A percentile compares a stretch with the other conserved stretches of the same genome.
phyloP scores from a whole-genome alignment of 345 rosid genomes.

The Eucalyptus erythrocorys region DNA sequence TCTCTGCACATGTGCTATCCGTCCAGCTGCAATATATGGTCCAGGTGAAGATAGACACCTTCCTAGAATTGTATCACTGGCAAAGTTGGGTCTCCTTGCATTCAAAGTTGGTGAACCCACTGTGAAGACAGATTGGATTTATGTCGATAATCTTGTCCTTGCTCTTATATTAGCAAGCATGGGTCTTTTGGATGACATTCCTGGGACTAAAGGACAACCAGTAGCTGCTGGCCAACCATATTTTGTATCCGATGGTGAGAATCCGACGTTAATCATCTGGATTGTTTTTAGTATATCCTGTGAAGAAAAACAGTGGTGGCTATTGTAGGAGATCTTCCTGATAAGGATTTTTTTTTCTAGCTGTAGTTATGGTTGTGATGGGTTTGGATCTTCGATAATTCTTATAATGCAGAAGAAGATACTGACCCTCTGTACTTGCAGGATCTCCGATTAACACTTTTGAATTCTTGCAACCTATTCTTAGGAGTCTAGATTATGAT shows the following conservation, averaged over 20 bases:
- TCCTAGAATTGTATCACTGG: constrained; percentile 67
- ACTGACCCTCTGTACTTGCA: constrained; percentile 2
- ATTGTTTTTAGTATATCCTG: not conserved
- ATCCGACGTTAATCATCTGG: not conserved
- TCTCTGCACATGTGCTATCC: constrained; percentile 71
- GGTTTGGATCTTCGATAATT: not conserved
- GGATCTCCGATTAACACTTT: constrained; percentile 81
- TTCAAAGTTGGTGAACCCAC: constrained; percentile 58
- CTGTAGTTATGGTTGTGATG: not conserved
- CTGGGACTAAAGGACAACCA: constrained; percentile 51
- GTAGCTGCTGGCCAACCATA: constrained; percentile 92
- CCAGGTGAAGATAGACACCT: constrained; percentile 93
- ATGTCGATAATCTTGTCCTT: constrained; percentile 75
- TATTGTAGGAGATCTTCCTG: not conserved
- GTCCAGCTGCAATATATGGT: constrained; percentile 94
- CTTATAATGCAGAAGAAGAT: not conserved
- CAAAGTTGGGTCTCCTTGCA: constrained; percentile 52
- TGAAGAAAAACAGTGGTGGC: not conserved
- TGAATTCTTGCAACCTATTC: constrained; percentile 65
- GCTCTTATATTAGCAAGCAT: constrained; percentile 77
- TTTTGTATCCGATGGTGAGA: constrained; percentile 86
- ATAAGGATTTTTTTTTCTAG: not conserved
- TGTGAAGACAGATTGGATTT: constrained; percentile 86
- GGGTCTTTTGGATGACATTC: constrained; percentile 86
- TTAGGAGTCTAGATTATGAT: constrained; percentile 61